Base-by-base conservation (phyloP, 306 rosid species). In the Prunus armeniaca region DNA sequence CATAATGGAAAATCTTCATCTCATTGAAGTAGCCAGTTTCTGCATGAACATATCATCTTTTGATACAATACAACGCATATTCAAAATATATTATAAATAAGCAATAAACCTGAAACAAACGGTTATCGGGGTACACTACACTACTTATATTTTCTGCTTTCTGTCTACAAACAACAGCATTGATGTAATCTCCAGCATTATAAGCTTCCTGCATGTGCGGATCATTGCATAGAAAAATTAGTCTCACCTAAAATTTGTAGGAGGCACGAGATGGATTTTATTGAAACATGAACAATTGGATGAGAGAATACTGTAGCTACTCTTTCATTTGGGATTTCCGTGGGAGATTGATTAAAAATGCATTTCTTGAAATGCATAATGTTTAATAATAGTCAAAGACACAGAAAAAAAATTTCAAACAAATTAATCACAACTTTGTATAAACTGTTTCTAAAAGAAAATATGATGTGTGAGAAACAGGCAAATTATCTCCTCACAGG, bases 161-260 rank as follows among this genome's bases (percentile, higher is more conserved):
- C 76, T 90, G 95, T 84, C 92, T 81, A 73, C 78, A 79, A 75
- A 90, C 90, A 68, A 90, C 80, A 74, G 90, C 86, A 77, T 88
- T 85, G 76, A 90, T 90, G 88, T 88, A 90, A 77, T 86, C 94
- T 76, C 95, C 95, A 1, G 95, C 87, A 76, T 89, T 88, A 82
- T 79, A 90, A 62, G 95, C 87, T 76, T 90, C 95, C 95, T 86
- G 69, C 72, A 86, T 62, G 79, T 65, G 30, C 65, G 25, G 66
- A 19, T 32, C 55, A 56, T 72, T 55, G 74, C 45, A 43, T 9
- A 57, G 64, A 50, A 12, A 55, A 63, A 76, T 67, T 51, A 60
- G 41, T 14, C 60, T 19, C 49, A 51, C 20, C 19, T 18, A 69
- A n/a, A 41, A 27, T 5, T 78, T 58, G 17, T 72, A 5, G 61